phyloP scores from a whole-genome alignment of 768 basidiomycete genomes.

The Boletus bicolor region DNA sequence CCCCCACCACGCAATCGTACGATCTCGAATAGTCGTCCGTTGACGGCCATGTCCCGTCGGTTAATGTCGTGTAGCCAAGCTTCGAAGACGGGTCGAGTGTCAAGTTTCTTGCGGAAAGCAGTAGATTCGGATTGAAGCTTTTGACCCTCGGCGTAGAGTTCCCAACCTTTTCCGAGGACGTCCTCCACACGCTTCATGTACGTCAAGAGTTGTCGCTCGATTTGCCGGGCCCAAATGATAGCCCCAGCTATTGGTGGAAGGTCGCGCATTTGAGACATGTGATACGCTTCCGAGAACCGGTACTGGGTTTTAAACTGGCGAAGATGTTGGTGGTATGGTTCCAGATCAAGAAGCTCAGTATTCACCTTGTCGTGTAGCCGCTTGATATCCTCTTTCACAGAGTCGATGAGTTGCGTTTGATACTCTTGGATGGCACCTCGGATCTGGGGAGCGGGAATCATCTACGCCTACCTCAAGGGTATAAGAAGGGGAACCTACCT shows the following conservation, averaged over 20 bases:
- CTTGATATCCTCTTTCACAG: slow-evolving; percentile 98
- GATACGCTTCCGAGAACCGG: slow-evolving; percentile 91
- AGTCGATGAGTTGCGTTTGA: slow-evolving; percentile 97
- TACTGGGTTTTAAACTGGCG: slow-evolving; percentile 91
- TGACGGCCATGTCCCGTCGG: slow-evolving; percentile 86
- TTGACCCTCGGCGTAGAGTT: slow-evolving; percentile 98
- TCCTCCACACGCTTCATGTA: slow-evolving; percentile 99
- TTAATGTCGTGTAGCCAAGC: slow-evolving; percentile 97
- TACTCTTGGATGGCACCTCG: slow-evolving; percentile 99
- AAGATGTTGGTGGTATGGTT: neutral
- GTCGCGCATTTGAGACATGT: slow-evolving; percentile 99
- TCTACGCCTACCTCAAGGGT: neutral
- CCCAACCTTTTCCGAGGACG: slow-evolving; percentile 97
- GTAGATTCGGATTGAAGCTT: slow-evolving; percentile 89
- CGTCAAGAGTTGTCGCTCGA: slow-evolving; percentile 89
- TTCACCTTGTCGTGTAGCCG: slow-evolving; percentile 85
- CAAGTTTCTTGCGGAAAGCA: slow-evolving; percentile 94
- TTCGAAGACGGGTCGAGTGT: slow-evolving; percentile 90
- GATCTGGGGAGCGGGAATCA: slow-evolving; percentile 48
- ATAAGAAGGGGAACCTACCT: slow-evolving; percentile 48
- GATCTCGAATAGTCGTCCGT: slow-evolving; percentile 91
- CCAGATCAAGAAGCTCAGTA: neutral
- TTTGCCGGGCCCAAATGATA: slow-evolving; percentile 99
- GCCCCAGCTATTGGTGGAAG: slow-evolving; percentile 97
- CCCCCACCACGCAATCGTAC: slow-evolving; percentile 68